These are phyloP conservation scores for Penicillium verrucosum DNA, from an alignment of 2,329 filamentous ascomycete genomes.

Conservation along the genomic window DNA sequence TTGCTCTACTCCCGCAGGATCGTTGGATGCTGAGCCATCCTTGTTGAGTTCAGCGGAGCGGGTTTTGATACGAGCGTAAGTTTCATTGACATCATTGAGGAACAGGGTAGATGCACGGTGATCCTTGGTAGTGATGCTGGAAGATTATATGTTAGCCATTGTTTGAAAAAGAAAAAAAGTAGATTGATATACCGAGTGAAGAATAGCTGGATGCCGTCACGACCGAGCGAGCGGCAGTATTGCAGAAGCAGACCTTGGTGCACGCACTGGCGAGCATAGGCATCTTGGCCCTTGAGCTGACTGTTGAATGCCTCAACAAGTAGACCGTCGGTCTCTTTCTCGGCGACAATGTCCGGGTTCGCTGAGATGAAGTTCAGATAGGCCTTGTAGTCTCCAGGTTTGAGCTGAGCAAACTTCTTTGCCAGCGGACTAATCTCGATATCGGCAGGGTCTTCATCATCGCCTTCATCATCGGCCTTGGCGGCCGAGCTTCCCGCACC, in stretches of 20 bases:
- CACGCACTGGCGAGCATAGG: slow-evolving; percentile 74
- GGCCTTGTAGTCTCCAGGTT: slow-evolving; percentile 67
- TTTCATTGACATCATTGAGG: slow-evolving; percentile 85
- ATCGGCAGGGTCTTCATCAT: slow-evolving; percentile 64
- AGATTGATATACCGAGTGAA: slow-evolving; percentile 68
- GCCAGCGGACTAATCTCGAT: slow-evolving; percentile 73
- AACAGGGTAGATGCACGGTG: slow-evolving; percentile 92
- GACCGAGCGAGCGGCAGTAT: slow-evolving; percentile 87
- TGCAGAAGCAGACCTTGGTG: slow-evolving; percentile 91
- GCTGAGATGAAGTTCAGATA: slow-evolving; percentile 73
- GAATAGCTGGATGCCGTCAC: slow-evolving; percentile 84
- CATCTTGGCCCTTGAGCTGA: slow-evolving; percentile 68
- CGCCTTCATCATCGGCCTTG: slow-evolving; percentile 53
- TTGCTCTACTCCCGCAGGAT: slow-evolving; percentile 74
- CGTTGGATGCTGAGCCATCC: slow-evolving; percentile 52
- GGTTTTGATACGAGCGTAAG: slow-evolving; percentile 75
- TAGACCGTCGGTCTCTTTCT: slow-evolving; percentile 86
- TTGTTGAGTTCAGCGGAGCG: slow-evolving; percentile 71
- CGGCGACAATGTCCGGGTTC: slow-evolving; percentile 73
- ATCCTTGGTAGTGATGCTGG: slow-evolving; percentile 72
- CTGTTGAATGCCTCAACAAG: slow-evolving; percentile 89
- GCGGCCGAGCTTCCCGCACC: slow-evolving; percentile 46
- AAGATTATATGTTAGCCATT: slow-evolving; percentile 9
- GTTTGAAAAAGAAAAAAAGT: background rate
- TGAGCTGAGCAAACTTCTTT: slow-evolving; percentile 79